Base-by-base conservation (phyloP, 2,329 filamentous ascomycete genomes). In the Alternaria sp. region DNA sequence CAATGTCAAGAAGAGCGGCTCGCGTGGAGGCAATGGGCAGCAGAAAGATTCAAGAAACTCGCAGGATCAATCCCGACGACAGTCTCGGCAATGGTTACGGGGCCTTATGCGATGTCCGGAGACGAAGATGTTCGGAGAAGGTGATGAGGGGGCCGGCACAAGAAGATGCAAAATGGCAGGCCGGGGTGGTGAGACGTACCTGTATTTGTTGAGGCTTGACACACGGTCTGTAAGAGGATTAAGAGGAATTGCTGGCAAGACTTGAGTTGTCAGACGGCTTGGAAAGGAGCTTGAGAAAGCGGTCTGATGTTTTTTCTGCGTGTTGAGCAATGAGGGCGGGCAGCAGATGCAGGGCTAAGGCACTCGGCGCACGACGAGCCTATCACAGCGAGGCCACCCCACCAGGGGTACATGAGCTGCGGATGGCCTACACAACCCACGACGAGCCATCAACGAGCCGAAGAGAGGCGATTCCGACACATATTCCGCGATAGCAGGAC, bases 231-330 rank as follows among this genome's bases (percentile, higher is more conserved):
- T 49, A 66, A n/a, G 54, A 57, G 60, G 61, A 59, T 36, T 38
- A 22, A 39, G 58, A 61, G 43, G 59, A 57, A 66, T 52, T 59
- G 66, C 57, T 53, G 61, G 60, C 62, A 47, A 44, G 61, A 59
- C 36, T 51, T 52, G 64, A 55, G 57, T 65, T 52, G 68, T 66
- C 68, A 67, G 68, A 66, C 68, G 62, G 64, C 60, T 61, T 49
- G 54, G 61, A 57, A 59, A 63, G 63, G 61, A 66, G 57, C 62
- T 59, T 63, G 65, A 59, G 63, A 65, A 63, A 51, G 74, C 74
- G 74, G 75, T 77, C 72, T 76, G 72, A 65, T 75, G 69, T 74
- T 77, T 76, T 75, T 73, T 60, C 53, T 66, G 68, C 69, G 67
- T 74, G 68, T 74, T 73, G 69, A 71, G 71, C 71, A 63, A 63